Conservation (phyloP, 176 grass and related monocot species). For the Carex scoparia region DNA sequence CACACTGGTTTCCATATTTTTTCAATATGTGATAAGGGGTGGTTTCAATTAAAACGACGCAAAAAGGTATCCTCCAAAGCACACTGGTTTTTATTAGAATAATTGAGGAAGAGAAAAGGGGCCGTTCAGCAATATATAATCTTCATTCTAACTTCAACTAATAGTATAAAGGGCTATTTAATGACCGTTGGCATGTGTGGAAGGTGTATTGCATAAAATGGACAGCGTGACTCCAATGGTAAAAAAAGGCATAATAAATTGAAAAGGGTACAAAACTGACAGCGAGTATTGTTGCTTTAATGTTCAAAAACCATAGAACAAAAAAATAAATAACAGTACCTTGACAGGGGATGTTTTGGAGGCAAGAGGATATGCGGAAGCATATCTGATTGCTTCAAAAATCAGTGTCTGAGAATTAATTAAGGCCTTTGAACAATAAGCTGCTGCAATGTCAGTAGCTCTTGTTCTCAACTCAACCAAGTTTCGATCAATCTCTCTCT, state of each 20-base stretch:
- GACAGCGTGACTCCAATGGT: background rate
- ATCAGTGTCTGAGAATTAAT: constrained; percentile 29
- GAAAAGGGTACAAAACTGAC: background rate
- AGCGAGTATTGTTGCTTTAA: background rate
- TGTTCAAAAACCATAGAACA: background rate
- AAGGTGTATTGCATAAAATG: background rate
- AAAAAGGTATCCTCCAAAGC: background rate
- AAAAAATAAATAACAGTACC: background rate
- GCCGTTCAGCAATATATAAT: background rate
- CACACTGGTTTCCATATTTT: background rate
- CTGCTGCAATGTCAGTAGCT: constrained; percentile 29
- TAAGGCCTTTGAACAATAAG: constrained; percentile 28
- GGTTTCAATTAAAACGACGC: background rate
- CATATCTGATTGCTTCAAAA: constrained; percentile 24
- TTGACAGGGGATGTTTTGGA: constrained; percentile 19
- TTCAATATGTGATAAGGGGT: background rate
- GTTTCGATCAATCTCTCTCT: constrained; percentile 51
- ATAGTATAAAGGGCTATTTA: background rate
- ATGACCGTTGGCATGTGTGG: no score
- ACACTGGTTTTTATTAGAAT: background rate
- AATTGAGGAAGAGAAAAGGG: background rate
- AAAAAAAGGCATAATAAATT: background rate
- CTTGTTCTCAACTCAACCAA: constrained; percentile 44
- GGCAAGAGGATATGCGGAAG: constrained; percentile 20
- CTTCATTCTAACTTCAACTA: background rate